phyloP scores from a whole-genome alignment of 106 monocot species.

The Dendrobium catenatum region DNA sequence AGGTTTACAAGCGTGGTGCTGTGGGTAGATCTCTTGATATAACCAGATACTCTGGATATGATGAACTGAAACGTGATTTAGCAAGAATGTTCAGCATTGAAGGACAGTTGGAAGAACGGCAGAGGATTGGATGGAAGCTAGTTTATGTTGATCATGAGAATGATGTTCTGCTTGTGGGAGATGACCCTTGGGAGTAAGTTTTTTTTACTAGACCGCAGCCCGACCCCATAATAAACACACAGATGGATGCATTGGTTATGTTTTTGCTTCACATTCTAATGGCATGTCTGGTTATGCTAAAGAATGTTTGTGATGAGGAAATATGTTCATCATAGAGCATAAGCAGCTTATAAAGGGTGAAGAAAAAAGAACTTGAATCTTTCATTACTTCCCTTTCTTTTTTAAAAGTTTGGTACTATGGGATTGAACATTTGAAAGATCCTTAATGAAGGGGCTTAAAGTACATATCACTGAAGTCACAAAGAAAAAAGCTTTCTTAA shows the following conservation, averaged over 20 bases:
- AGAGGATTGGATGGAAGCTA: conserved; percentile 90
- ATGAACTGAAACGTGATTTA: conserved; percentile 85
- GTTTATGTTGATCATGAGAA: conserved; percentile 93
- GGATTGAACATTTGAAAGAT: background rate
- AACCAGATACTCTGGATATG: conserved; percentile 65
- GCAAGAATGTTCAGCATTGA: conserved; percentile 97
- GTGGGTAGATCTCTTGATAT: conserved; percentile 96
- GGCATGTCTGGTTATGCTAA: background rate
- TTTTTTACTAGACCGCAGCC: background rate
- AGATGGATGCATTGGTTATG: background rate
- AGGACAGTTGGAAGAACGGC: conserved; percentile 77
- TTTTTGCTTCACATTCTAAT: background rate
- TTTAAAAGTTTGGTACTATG: background rate
- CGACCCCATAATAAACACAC: background rate
- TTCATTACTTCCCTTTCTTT: background rate
- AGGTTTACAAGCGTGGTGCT: conserved; percentile 94
- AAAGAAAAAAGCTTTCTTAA: too few species aligned
- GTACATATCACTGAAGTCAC: background rate
- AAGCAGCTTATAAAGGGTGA: background rate
- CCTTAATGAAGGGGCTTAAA: background rate
- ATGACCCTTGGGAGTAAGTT: conserved; percentile 99
- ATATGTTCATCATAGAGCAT: background rate
- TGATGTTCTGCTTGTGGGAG: conserved; percentile 90
- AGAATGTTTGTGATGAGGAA: background rate
- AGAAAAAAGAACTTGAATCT: background rate